phyloP scores from a whole-genome alignment of 2,329 filamentous ascomycete species.

The Blastomyces silverae region DNA sequence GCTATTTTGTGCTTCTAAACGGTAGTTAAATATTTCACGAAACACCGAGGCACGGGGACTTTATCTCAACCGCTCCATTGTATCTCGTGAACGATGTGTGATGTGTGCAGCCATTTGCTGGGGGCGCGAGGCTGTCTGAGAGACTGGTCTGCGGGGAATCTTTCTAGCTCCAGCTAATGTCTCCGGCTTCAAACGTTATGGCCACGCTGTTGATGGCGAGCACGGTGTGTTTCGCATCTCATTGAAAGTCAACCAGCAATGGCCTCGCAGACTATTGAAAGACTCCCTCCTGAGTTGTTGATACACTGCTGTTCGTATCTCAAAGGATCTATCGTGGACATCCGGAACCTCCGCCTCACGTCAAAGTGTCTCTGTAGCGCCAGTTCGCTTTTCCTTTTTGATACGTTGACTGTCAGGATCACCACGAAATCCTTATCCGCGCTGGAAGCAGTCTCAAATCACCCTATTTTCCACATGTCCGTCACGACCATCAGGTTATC shows the following conservation, averaged over 20 bases:
- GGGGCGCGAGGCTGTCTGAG: background rate
- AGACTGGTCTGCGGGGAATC: background rate
- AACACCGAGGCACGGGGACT: background rate
- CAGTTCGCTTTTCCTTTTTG: constrained; percentile 6
- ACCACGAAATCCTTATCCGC: constrained; percentile 4
- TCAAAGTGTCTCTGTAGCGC: background rate
- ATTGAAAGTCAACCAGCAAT: background rate
- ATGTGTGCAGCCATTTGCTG: background rate
- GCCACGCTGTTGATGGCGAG: background rate
- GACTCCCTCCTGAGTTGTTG: constrained; percentile 1
- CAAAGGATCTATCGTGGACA: background rate
- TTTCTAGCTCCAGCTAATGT: background rate
- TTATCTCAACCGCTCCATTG: no score
- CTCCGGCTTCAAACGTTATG: background rate
- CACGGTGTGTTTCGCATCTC: background rate
- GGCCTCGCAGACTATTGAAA: constrained; percentile 2
- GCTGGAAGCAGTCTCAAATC: constrained; percentile 6
- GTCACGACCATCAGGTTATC: background rate
- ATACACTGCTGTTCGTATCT: constrained; percentile 9
- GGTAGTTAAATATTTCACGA: background rate
- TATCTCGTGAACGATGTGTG: background rate
- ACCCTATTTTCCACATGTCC: background rate
- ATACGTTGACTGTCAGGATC: constrained; percentile 2
- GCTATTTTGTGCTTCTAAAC: background rate
- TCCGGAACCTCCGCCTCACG: constrained; percentile 3